Conservation (phyloP, 306 rosid species). For the Vigna mungo region DNA sequence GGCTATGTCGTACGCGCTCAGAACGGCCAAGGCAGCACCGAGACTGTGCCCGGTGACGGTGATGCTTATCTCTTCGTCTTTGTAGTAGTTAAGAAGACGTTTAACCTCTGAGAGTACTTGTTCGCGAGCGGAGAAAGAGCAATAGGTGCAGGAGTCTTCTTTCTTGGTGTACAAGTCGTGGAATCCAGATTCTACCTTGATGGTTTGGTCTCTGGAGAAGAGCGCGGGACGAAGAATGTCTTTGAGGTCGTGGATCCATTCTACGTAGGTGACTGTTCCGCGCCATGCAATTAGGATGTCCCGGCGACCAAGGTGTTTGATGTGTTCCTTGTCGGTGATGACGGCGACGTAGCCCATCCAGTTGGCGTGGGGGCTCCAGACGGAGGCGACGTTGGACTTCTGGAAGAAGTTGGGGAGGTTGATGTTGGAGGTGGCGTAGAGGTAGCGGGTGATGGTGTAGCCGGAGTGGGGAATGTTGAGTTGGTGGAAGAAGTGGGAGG, state of each 20-base stretch:
- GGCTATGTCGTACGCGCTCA: slow-evolving; percentile 72
- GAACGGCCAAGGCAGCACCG: slow-evolving; percentile 62
- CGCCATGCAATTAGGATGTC: slow-evolving; percentile 74
- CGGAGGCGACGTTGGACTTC: slow-evolving; percentile 51
- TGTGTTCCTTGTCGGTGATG: slow-evolving; percentile 42
- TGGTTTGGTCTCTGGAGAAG: slow-evolving; percentile 44
- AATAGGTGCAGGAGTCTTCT: slow-evolving; percentile 57
- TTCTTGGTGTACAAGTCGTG: slow-evolving; percentile 68
- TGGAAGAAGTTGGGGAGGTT: slow-evolving; percentile 83
- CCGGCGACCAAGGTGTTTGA: slow-evolving; percentile 62
- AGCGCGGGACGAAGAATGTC: slow-evolving; percentile 55
- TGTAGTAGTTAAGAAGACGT: slow-evolving; percentile 57
- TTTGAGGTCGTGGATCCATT: slow-evolving; percentile 73
- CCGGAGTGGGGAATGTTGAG: slow-evolving; percentile 48
- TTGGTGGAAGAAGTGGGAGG: slow-evolving; percentile 56
- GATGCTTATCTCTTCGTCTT: slow-evolving; percentile 62
- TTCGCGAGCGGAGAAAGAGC: slow-evolving; percentile 71
- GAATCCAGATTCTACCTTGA: slow-evolving; percentile 76
- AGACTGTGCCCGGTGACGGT: slow-evolving; percentile 78
- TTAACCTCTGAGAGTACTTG: slow-evolving; percentile 63
- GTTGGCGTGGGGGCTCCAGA: slow-evolving; percentile 78
- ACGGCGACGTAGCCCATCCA: slow-evolving; percentile 85
- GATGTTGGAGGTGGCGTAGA: slow-evolving; percentile 78
- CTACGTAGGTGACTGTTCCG: slow-evolving; percentile 77
- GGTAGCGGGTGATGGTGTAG: slow-evolving; percentile 64